Conservation (phyloP, 805 yeast species). For the Metschnikowia amazonensis region DNA sequence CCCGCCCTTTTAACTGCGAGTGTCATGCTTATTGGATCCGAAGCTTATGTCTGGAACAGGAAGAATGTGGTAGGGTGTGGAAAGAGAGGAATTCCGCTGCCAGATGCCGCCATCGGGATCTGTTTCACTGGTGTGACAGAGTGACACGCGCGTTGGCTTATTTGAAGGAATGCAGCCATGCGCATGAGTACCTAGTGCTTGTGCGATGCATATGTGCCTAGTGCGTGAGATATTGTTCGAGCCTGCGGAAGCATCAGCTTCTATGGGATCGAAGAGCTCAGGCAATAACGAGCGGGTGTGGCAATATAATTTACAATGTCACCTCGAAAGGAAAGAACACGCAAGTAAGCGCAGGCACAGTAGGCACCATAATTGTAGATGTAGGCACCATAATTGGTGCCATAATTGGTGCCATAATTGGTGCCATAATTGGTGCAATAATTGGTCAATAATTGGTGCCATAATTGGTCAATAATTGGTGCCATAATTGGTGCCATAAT, state of each 20-base stretch:
- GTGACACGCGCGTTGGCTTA: background rate
- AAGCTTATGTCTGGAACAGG: background rate
- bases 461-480: too few relatives aligned
- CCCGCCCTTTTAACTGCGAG: too few relatives aligned
- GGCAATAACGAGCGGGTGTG: background rate
- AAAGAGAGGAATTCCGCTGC: background rate
- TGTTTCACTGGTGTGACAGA: background rate
- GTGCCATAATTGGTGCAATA: too few relatives aligned
- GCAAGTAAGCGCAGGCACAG: background rate
- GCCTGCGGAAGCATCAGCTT: background rate
- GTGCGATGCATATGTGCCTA: background rate
- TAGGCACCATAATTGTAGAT: too few relatives aligned
- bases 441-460: too few relatives aligned
- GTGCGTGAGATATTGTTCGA: background rate
- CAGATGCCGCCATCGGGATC: background rate
- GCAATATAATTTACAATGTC: background rate
- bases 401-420: too few relatives aligned
- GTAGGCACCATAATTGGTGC: too few relatives aligned
- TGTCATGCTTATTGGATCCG: too few relatives aligned
- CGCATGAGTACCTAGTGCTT: background rate
- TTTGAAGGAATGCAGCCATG: background rate
- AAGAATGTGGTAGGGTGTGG: background rate
- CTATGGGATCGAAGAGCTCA: background rate
- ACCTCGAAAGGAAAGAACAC: background rate
- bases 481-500: too few relatives aligned